A percentile compares a stretch with the other conserved stretches of the same genome.
Evolutionary conservation across 768 basidiomycete genomes (phyloP).

Genomic region (Leucocoprinus sp.): DNA sequence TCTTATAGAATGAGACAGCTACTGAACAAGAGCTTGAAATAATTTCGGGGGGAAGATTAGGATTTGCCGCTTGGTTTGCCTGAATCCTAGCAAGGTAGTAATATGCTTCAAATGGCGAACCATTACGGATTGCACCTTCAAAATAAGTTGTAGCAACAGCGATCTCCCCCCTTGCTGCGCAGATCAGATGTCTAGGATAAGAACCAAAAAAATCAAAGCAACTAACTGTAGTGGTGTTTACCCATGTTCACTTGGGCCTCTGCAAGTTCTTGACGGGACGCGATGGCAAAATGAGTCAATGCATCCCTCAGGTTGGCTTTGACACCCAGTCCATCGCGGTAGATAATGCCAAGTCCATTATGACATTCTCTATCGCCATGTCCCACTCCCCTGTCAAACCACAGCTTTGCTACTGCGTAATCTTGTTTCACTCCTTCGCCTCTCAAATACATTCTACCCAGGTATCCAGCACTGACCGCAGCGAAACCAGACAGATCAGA

Average conservation of each 20-base stretch:
- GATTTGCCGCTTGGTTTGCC: constrained; percentile 41
- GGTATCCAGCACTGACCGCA: constrained; percentile 74
- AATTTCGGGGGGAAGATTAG: constrained; percentile 35
- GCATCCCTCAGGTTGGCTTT: constrained; percentile 61
- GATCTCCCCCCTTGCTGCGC: constrained; percentile 60
- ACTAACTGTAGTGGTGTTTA: constrained; percentile 53
- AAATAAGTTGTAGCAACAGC: constrained; percentile 63
- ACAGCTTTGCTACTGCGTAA: constrained; percentile 71
- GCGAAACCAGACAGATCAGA: constrained; percentile 54
- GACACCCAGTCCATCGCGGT: constrained; percentile 77
- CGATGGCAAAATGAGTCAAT: constrained; percentile 57
- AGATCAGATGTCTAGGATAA: constrained; percentile 10
- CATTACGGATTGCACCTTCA: constrained; percentile 76
- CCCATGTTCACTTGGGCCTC: constrained; percentile 91
- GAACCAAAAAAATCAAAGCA: not conserved
- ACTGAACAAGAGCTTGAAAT: constrained; percentile 76
- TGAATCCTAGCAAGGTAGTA: constrained; percentile 89
- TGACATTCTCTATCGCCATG: constrained; percentile 82
- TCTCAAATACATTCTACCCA: constrained; percentile 90
- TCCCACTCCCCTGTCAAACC: constrained; percentile 84
- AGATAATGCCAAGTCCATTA: constrained; percentile 88
- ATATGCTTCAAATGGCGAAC: constrained; percentile 91
- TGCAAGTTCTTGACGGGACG: constrained; percentile 81
- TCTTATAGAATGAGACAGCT: constrained; percentile 89
- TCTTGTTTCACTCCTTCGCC: constrained; percentile 88